A percentile compares a stretch with the other conserved stretches of the same genome.
phyloP scores from a whole-genome alignment of 2,329 filamentous ascomycete genomes.

The Dothiorella sarmentorum region DNA sequence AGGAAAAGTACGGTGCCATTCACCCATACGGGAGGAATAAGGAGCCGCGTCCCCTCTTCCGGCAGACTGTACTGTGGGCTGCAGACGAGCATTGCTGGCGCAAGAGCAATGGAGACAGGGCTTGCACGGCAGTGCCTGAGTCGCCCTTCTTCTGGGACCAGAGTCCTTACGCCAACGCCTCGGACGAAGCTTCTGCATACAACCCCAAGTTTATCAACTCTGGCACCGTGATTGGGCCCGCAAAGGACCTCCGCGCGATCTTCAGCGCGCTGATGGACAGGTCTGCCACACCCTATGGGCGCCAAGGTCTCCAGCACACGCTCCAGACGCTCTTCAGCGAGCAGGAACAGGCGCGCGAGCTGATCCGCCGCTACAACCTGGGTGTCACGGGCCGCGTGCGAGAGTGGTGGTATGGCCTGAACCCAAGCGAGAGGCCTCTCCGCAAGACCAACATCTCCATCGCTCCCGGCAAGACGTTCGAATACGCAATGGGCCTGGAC shows the following conservation, averaged over 20 bases:
- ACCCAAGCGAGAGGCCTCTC: neutral
- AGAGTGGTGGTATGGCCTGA: constrained; percentile 24
- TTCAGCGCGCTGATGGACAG: constrained; percentile 41
- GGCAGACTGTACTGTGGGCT: constrained; percentile 55
- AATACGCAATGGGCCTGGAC: constrained; percentile 52
- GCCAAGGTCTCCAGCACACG: constrained; percentile 32
- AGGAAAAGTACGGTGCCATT: constrained; percentile 45
- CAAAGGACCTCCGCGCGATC: constrained; percentile 46
- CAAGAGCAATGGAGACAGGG: constrained; percentile 41
- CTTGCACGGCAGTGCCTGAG: constrained; percentile 53
- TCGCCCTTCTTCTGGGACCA: constrained; percentile 48
- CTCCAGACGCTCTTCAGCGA: constrained; percentile 53
- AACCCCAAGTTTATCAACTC: constrained; percentile 47
- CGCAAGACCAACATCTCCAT: constrained; percentile 23
- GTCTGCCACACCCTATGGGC: constrained; percentile 31
- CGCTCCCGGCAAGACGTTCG: constrained; percentile 41
- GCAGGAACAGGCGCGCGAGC: constrained; percentile 51
- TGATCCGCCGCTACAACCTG: constrained; percentile 21
- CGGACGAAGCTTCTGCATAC: neutral
- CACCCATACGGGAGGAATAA: constrained; percentile 19
- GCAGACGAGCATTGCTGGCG: constrained; percentile 53
- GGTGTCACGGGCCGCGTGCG: constrained; percentile 29
- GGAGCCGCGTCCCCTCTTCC: constrained; percentile 32
- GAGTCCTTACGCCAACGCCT: neutral
- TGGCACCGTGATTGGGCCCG: constrained; percentile 50